A percentile compares a stretch with the other conserved stretches of the same genome.
Conservation (phyloP, 164 flowering plant species). For the Platanus orientalis region DNA sequence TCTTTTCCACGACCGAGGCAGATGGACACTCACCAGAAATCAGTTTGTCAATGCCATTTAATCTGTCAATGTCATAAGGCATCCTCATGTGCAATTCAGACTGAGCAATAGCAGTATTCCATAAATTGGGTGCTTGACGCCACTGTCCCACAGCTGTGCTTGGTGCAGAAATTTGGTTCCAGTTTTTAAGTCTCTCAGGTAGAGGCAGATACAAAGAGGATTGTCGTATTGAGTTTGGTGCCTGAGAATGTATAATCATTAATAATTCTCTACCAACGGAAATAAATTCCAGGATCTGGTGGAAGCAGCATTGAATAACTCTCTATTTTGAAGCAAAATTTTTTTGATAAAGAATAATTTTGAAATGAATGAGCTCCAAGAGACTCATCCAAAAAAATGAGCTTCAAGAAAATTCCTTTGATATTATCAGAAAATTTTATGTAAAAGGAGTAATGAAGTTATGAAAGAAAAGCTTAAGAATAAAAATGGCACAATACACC, state of each 20-base stretch:
- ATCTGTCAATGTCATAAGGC: conserved; percentile 42
- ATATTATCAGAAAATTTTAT: too few species aligned
- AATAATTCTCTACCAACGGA: too few species aligned
- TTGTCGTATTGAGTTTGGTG: conserved; percentile 60
- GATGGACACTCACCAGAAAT: conserved; percentile 30
- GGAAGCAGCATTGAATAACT: too few species aligned
- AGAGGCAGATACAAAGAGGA: conserved; percentile 31
- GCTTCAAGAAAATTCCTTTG: too few species aligned
- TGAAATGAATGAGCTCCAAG: not conserved
- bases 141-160: conserved; percentile 53
- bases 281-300: too few species aligned
- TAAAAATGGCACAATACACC: not conserved
- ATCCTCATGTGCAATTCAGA: conserved; percentile 41
- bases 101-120: conserved; percentile 37
- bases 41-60: conserved; percentile 30
- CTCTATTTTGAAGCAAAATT: not conserved
- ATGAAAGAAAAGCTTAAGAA: too few species aligned
- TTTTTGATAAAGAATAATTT: not conserved
- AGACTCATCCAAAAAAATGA: not conserved
- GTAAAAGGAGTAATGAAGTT: too few species aligned
- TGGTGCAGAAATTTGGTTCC: conserved; percentile 54
- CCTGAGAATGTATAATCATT: conserved; percentile 28
- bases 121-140: conserved; percentile 55
- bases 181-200: conserved; percentile 28
- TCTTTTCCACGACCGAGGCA: conserved; percentile 35